Conservation (phyloP, 805 yeast species). For the Danielozyma ontarioensis region DNA sequence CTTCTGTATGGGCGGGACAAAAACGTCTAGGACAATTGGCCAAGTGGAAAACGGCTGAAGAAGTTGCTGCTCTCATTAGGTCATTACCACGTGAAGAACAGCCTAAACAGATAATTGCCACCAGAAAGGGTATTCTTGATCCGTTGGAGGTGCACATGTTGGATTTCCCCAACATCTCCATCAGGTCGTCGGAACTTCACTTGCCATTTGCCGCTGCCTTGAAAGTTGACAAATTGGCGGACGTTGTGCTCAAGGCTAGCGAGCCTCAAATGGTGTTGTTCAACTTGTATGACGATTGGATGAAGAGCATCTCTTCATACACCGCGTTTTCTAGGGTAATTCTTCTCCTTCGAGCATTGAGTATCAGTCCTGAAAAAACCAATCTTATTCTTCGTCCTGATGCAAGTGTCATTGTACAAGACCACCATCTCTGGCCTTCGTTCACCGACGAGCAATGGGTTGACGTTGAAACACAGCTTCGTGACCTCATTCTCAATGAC, state of each 20-base stretch:
- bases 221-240: conserved; percentile 73
- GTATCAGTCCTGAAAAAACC: conserved; percentile 71
- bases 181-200: conserved; percentile 83
- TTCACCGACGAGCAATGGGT: conserved; percentile 88
- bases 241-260: conserved; percentile 75
- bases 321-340: conserved; percentile 92
- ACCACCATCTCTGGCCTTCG: conserved; percentile 92
- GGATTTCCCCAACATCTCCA: conserved; percentile 88
- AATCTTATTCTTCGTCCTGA: conserved; percentile 75
- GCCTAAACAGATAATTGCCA: conserved; percentile 86
- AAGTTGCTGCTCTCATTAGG: conserved; percentile 84
- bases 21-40: conserved; percentile 88
- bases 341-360: conserved; percentile 75
- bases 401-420: conserved; percentile 58
- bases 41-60: conserved; percentile 98
- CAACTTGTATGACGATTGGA: conserved; percentile 94
- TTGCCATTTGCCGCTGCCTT: conserved; percentile 87
- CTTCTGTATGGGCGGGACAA: conserved; percentile 96
- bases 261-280: conserved; percentile 92
- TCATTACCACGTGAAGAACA: conserved; percentile 91
- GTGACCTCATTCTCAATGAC: conserved; percentile 82
- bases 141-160: conserved; percentile 96
- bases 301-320: conserved; percentile 71
- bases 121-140: conserved; percentile 86
- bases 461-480: conserved; percentile 76